Percentiles rank a stretch among this genome's conserved stretches.
Evolutionary conservation across 2,329 filamentous ascomycete genomes (phyloP).

Genomic region (Sphaerulina populicola): DNA sequence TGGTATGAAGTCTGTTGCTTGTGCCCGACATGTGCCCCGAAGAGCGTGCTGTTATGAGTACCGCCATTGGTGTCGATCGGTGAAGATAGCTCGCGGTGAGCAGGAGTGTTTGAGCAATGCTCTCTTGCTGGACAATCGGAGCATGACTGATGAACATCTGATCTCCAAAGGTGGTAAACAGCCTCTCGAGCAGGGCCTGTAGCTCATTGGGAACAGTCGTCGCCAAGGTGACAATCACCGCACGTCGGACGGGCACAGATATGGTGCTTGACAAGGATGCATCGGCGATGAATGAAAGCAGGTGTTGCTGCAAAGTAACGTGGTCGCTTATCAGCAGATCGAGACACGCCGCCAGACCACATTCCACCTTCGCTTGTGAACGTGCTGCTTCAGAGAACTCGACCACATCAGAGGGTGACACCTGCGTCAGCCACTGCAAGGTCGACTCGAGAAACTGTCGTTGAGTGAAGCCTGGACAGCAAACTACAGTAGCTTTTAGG

Average conservation of each 20-base stretch:
- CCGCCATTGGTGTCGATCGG: slow-evolving; percentile 54
- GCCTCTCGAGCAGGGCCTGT: slow-evolving; percentile 58
- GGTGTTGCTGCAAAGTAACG: slow-evolving; percentile 14
- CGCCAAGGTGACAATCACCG: slow-evolving; percentile 25
- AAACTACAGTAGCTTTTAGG: slow-evolving; percentile 6
- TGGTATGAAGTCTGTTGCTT: slow-evolving; percentile 74
- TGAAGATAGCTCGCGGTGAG: slow-evolving; percentile 69
- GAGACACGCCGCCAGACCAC: slow-evolving; percentile 14
- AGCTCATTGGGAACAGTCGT: slow-evolving; percentile 22
- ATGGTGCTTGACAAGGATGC: slow-evolving; percentile 18
- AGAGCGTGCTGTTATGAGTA: slow-evolving; percentile 63
- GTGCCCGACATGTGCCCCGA: slow-evolving; percentile 66
- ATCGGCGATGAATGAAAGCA: slow-evolving; percentile 22
- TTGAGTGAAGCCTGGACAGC: slow-evolving; percentile 30
- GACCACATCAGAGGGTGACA: background rate
- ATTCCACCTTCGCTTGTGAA: background rate
- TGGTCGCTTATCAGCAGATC: slow-evolving; percentile 15
- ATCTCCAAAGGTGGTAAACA: slow-evolving; percentile 69
- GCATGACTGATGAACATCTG: slow-evolving; percentile 78
- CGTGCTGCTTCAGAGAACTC: background rate
- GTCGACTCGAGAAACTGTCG: slow-evolving; percentile 36
- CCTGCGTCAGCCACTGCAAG: slow-evolving; percentile 26
- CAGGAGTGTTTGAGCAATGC: slow-evolving; percentile 69
- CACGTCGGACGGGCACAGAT: slow-evolving; percentile 23
- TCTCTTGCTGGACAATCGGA: slow-evolving; percentile 81